Evolutionary conservation across 306 rosid species (phyloP).

Genomic region (Fagus sylvatica): DNA sequence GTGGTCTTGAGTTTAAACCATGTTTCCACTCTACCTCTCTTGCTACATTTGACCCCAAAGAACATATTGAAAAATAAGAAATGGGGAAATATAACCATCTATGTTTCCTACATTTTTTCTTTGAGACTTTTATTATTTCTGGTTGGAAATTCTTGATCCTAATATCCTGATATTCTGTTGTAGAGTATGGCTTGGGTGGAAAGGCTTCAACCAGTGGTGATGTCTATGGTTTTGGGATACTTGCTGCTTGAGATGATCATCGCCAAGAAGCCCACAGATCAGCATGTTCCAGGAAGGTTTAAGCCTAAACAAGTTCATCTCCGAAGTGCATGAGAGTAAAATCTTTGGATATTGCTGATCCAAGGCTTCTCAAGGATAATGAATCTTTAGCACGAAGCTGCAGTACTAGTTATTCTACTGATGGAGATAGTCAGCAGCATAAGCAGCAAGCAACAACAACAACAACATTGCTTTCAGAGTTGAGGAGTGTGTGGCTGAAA

Average conservation of each 20-base stretch:
- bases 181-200: conserved; percentile 40
- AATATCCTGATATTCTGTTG: conserved; percentile 6
- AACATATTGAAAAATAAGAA: too few relatives aligned
- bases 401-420: neutral
- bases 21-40: too few relatives aligned
- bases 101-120: too few relatives aligned
- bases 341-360: conserved; percentile 20
- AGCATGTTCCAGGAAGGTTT: conserved; percentile 43
- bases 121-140: too few relatives aligned
- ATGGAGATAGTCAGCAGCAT: neutral
- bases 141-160: too few relatives aligned
- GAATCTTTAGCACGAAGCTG: conserved; percentile 13
- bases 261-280: conserved; percentile 38
- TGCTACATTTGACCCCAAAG: too few relatives aligned
- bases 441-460: neutral
- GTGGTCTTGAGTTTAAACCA: too few relatives aligned
- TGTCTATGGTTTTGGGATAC: conserved; percentile 43
- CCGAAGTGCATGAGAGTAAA: conserved; percentile 28
- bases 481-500: conserved; percentile 16
- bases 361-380: conserved; percentile 19
- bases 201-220: conserved; percentile 42
- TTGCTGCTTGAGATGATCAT: conserved; percentile 39
- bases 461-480: conserved; percentile 8
- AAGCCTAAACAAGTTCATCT: conserved; percentile 24
- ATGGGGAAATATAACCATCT: too few relatives aligned